A percentile compares a stretch with the other conserved stretches of the same genome.
Evolutionary conservation across 345 rosid genomes (phyloP).

Genomic region (Abelmoschus esculentus): DNA sequence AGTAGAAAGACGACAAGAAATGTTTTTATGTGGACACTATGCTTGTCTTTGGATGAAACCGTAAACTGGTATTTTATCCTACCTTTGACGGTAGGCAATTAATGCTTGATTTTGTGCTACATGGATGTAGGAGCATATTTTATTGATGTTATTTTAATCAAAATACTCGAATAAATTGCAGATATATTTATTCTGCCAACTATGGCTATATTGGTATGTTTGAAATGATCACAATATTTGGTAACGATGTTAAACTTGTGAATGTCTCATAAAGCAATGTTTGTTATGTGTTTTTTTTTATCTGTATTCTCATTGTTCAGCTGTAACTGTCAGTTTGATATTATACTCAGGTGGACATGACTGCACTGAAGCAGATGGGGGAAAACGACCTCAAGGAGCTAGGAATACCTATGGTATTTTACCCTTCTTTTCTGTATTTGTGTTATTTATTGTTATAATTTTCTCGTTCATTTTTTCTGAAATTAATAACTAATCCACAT

Average conservation of each 20-base stretch:
- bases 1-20: too few relatives aligned
- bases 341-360: constrained; percentile 74
- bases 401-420: constrained; percentile 88
- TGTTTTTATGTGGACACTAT: too few relatives aligned
- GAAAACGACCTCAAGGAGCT: constrained; percentile 89
- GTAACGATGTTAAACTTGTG: background rate
- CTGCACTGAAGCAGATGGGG: constrained; percentile 84
- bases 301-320: constrained; percentile 4
- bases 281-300: background rate
- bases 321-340: constrained; percentile 11
- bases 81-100: background rate
- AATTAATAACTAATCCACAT: background rate
- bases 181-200: background rate
- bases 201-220: background rate
- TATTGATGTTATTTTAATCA: too few relatives aligned
- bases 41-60: too few relatives aligned
- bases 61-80: background rate
- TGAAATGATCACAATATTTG: background rate
- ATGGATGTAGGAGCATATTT: background rate
- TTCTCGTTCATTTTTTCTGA: background rate
- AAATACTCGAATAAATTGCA: background rate
- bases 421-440: background rate
- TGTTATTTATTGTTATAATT: background rate
- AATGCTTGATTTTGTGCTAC: background rate
- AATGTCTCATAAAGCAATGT: background rate